Percentiles rank a stretch among this genome's conserved stretches.
phyloP scores from a whole-genome alignment of 352 stramenopile species.

The Aphanomyces cochlioides region DNA sequence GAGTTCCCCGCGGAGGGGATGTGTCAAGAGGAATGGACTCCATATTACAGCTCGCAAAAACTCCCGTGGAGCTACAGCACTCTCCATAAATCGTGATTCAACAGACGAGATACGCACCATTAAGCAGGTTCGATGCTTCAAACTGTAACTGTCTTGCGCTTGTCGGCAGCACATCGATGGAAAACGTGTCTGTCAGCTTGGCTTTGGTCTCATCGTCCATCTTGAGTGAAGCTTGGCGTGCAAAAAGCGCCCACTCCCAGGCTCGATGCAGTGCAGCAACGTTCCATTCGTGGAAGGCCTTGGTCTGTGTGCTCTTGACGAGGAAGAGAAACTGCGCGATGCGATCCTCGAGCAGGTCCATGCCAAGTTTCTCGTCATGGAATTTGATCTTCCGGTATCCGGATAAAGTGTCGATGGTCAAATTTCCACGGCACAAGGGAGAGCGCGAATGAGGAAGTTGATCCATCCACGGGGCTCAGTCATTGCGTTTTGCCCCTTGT shows the following conservation, averaged over 20 bases:
- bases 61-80: constrained; percentile 10
- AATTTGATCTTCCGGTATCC: background rate
- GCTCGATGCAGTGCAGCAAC: constrained; percentile 9
- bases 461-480: background rate
- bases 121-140: background rate
- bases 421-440: background rate
- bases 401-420: background rate
- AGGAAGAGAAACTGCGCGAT: constrained; percentile 13
- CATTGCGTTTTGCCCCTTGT: background rate
- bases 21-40: constrained; percentile 19
- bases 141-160: background rate
- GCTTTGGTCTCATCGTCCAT: background rate
- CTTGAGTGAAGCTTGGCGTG: background rate
- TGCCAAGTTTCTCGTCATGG: background rate
- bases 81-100: background rate
- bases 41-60: constrained; percentile 6
- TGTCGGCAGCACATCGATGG: background rate
- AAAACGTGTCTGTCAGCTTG: background rate
- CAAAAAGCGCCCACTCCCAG: constrained; percentile 25
- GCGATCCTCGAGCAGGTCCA: background rate
- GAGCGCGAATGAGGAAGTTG: background rate
- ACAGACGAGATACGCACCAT: background rate
- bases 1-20: constrained; percentile 17
- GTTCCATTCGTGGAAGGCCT: constrained; percentile 15
- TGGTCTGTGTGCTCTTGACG: constrained; percentile 9